Evolutionary conservation across 2,329 filamentous ascomycete species (phyloP), one percentile per base, ranked within the genome.

Genomic region (Fusarium brevicatenulatum): DNA sequence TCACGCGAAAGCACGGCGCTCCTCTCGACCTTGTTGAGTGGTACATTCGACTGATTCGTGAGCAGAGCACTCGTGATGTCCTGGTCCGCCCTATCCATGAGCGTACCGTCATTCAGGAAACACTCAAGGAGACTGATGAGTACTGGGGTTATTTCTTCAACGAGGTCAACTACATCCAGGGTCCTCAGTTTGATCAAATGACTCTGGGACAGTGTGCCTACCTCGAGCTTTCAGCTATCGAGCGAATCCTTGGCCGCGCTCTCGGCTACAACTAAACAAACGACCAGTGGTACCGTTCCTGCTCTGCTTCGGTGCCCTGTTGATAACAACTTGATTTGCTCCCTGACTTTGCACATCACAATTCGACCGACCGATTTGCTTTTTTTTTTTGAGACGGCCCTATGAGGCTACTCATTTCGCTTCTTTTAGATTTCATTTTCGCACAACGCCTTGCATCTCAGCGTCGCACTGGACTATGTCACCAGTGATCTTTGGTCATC

Each of bases 21-120:
- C 85, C 87, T 1, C 73, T 83, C 19, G 90, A 91, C 73, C 78
- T 91, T 6, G 77, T 91, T 28, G 85, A 90, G 81, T 91, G 85
- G 82, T 91, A 90, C 79, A 86, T 90, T 60, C 80, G 82, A 21
- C 66, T 89, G 30, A 86, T 91, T 63, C 86, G 88, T 42, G 85
- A 88, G 71, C 85, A 88, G 75, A 87, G 87, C 1, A 81, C 78
- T 18, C 80, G 83, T 5, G 81, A 83, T 30, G 77, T 86, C 16
- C 73, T 83, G 39, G 58, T 75, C 15, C 80, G 85, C 16, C 77
- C 83, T 1, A 81, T 88, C 28, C 78, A 79, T 10, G 82, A 86
- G 66, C 85, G 84, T 55, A 80, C 80, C 18, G 66, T 77, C 3
- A 77, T 88, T 10, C 77, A 83, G 52, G 76, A 79, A 28, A 74